phyloP scores from a whole-genome alignment of 768 basidiomycete genomes.

The Hysterangium stoloniferum region DNA sequence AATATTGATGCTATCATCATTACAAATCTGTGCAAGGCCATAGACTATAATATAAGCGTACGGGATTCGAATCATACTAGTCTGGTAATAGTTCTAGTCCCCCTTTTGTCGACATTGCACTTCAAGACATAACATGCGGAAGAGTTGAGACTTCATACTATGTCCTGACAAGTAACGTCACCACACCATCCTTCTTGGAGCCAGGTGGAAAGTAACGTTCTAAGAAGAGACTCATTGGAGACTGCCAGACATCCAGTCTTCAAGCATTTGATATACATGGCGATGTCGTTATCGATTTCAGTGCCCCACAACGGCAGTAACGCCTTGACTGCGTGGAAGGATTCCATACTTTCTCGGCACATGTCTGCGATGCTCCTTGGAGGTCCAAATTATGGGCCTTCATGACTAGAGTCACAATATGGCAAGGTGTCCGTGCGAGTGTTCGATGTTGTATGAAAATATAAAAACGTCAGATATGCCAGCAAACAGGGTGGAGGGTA shows the following conservation, averaged over 20 bases:
- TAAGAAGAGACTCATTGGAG: constrained; percentile 65
- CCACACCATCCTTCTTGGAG: constrained; percentile 45
- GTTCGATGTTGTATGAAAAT: constrained; percentile 34
- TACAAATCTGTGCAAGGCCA: too few relatives aligned
- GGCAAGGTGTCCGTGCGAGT: constrained; percentile 34
- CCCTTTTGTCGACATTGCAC: too few relatives aligned
- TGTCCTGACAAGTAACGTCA: constrained; percentile 40
- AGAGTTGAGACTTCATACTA: too few relatives aligned
- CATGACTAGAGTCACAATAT: constrained; percentile 37
- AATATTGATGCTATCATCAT: too few relatives aligned
- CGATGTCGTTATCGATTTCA: constrained; percentile 51
- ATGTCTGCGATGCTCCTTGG: constrained; percentile 28
- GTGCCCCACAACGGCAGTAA: constrained; percentile 56
- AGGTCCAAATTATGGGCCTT: constrained; percentile 26
- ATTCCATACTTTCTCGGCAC: constrained; percentile 23
- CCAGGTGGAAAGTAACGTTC: constrained; percentile 60
- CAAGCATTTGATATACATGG: constrained; percentile 32
- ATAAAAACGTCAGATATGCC: constrained; percentile 14
- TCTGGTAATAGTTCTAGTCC: too few relatives aligned
- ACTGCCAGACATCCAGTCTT: constrained; percentile 47
- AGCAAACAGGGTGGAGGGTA: neutral
- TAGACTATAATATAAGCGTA: too few relatives aligned
- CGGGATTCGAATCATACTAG: too few relatives aligned
- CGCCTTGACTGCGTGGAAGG: constrained; percentile 26
- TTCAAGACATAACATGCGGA: too few relatives aligned